These are phyloP conservation scores for Oryza glaberrima DNA, from an alignment of 176 grass and related monocot species.

Conservation along the genomic window DNA sequence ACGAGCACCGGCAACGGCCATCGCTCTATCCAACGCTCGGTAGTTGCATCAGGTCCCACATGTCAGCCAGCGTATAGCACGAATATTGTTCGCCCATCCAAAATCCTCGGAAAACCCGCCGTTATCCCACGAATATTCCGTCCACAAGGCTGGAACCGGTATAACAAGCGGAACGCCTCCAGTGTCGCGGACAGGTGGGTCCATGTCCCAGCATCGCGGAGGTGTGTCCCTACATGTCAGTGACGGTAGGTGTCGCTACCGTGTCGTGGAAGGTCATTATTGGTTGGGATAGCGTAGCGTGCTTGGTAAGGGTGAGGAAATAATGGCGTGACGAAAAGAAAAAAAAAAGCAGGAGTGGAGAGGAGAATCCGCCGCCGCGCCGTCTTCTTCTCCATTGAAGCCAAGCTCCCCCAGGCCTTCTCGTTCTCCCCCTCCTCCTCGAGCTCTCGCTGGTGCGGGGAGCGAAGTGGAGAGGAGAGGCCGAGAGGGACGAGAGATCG, in stretches of 20 bases:
- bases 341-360: conserved; percentile 32
- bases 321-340: conserved; percentile 21
- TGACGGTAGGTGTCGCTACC: no score
- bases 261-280: neutral
- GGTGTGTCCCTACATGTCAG: neutral
- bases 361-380: neutral
- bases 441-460: neutral
- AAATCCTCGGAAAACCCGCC: neutral
- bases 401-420: neutral
- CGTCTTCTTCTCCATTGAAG: conserved; percentile 19
- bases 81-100: neutral
- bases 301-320: neutral
- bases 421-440: neutral
- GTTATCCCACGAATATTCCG: neutral
- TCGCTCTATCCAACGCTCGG: neutral
- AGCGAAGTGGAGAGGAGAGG: neutral
- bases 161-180: neutral
- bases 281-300: neutral
- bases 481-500: neutral
- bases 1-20: neutral
- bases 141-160: neutral
- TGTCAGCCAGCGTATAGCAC: neutral
- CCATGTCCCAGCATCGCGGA: neutral
- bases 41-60: neutral
- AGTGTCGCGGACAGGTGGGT: neutral